Percentiles rank a stretch among this genome's conserved stretches.
Evolutionary conservation across 2,329 filamentous ascomycete species (phyloP).

Genomic region (Aspergillus fijiensis): DNA sequence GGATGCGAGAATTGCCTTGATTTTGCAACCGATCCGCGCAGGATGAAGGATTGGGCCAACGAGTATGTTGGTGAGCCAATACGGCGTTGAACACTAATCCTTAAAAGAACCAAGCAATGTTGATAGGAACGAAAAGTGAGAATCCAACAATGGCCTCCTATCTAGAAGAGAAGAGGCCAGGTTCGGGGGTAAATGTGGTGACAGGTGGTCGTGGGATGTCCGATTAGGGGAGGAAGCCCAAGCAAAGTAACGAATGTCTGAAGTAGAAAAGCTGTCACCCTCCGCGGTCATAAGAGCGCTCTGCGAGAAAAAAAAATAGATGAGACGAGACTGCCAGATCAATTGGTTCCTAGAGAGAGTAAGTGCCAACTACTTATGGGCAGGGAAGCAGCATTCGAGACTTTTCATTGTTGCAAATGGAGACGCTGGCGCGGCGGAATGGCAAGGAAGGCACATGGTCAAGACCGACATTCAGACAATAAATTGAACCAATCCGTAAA

Average conservation of each 20-base stretch:
- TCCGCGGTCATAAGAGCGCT: slow-evolving; percentile 8
- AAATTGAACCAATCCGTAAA: slow-evolving; percentile 23
- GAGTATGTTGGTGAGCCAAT: background rate
- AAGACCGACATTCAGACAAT: slow-evolving; percentile 21
- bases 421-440: slow-evolving; percentile 19
- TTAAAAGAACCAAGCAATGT: background rate
- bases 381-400: slow-evolving; percentile 22
- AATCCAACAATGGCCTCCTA: slow-evolving; percentile 22
- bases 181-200: slow-evolving; percentile 15
- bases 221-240: slow-evolving; percentile 16
- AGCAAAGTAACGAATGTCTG: slow-evolving; percentile 28
- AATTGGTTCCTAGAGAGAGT: slow-evolving; percentile 18
- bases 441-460: slow-evolving; percentile 26
- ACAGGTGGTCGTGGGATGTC: slow-evolving; percentile 15
- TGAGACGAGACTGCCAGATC: slow-evolving; percentile 9
- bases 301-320: slow-evolving; percentile 13
- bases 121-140: slow-evolving; percentile 11
- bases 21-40: background rate
- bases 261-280: slow-evolving; percentile 9
- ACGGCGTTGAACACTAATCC: background rate
- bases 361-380: slow-evolving; percentile 13
- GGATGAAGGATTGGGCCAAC: background rate
- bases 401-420: slow-evolving; percentile 23
- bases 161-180: slow-evolving; percentile 15
- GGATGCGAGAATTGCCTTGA: background rate